Percentiles rank a stretch among this genome's conserved stretches.
Evolutionary conservation across 2,329 filamentous ascomycete species (phyloP).

Genomic region (Cladobotryum mycophilum): DNA sequence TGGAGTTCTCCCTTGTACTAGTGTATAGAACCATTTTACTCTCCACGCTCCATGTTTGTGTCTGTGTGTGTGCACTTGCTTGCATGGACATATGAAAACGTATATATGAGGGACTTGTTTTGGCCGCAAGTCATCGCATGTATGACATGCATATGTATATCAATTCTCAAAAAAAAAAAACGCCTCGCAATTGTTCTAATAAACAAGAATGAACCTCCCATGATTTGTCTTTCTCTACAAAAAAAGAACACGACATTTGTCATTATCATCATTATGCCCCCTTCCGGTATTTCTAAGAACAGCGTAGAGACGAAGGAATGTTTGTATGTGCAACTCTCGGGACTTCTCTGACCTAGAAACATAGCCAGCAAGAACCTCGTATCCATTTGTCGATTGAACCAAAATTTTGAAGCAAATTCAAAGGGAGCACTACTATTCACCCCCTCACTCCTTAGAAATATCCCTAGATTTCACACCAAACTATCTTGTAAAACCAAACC

Average conservation of each 20-base stretch:
- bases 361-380: too few species aligned
- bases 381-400: background rate
- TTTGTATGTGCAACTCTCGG: too few species aligned
- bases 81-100: background rate
- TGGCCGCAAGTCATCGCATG: background rate
- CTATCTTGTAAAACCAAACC: background rate
- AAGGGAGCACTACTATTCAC: constrained; percentile 3
- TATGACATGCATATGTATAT: background rate
- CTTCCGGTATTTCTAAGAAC: too few species aligned
- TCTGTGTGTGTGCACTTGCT: too few species aligned
- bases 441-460: background rate
- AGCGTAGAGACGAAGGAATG: too few species aligned
- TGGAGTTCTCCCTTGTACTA: constrained; percentile 25
- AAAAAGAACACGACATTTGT: background rate
- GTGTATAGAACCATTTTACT: constrained; percentile 30
- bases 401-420: background rate
- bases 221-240: constrained; percentile 2
- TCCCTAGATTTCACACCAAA: background rate
- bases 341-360: too few species aligned
- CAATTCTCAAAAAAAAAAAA: background rate
- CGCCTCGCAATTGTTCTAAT: background rate
- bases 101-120: background rate
- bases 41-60: constrained; percentile 1
- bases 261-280: background rate
- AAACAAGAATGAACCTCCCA: background rate